Percentiles rank a stretch among this genome's conserved stretches.
These are phyloP conservation scores for Phyllosticta citrichinensis DNA, from an alignment of 2,329 filamentous ascomycete species.

Conservation along the genomic window DNA sequence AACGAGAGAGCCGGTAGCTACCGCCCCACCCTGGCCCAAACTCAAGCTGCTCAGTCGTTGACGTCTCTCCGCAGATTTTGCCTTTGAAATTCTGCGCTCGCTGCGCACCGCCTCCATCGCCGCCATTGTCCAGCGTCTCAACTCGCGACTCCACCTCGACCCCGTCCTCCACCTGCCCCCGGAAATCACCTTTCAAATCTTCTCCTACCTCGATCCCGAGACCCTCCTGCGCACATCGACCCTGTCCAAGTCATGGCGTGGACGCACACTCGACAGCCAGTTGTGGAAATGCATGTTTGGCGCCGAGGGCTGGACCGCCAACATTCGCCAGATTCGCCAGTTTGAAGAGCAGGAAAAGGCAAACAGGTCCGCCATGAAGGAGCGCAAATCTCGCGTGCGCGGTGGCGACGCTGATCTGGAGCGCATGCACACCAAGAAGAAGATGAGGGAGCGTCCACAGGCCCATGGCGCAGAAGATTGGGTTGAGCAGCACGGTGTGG, in stretches of 20 bases:
- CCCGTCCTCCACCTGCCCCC: slow-evolving; percentile 77
- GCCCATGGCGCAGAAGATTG: slow-evolving; percentile 18
- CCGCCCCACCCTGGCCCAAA: slow-evolving; percentile 12
- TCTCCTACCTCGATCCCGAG: slow-evolving; percentile 72
- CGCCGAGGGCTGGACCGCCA: slow-evolving; percentile 74
- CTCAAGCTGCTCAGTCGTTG: neutral
- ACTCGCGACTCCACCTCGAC: slow-evolving; percentile 82
- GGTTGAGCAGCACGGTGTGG: slow-evolving; percentile 38
- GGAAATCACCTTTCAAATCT: slow-evolving; percentile 83
- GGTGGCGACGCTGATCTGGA: slow-evolving; percentile 15
- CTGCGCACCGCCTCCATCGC: slow-evolving; percentile 72
- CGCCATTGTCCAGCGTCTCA: slow-evolving; percentile 68
- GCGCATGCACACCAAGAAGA: slow-evolving; percentile 40
- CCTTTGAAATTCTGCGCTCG: slow-evolving; percentile 65
- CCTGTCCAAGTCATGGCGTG: slow-evolving; percentile 73
- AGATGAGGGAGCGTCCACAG: slow-evolving; percentile 35
- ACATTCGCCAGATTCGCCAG: slow-evolving; percentile 50
- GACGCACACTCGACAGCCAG: slow-evolving; percentile 68
- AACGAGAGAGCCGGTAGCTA: slow-evolving; percentile 43
- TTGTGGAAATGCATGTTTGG: slow-evolving; percentile 80
- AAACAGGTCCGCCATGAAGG: slow-evolving; percentile 25
- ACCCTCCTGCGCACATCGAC: slow-evolving; percentile 72
- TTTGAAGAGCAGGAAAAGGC: slow-evolving; percentile 51
- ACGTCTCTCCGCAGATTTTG: slow-evolving; percentile 51
- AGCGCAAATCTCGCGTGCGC: slow-evolving; percentile 34